phyloP scores from a whole-genome alignment of 345 rosid species.

The Boechera divaricarpa region DNA sequence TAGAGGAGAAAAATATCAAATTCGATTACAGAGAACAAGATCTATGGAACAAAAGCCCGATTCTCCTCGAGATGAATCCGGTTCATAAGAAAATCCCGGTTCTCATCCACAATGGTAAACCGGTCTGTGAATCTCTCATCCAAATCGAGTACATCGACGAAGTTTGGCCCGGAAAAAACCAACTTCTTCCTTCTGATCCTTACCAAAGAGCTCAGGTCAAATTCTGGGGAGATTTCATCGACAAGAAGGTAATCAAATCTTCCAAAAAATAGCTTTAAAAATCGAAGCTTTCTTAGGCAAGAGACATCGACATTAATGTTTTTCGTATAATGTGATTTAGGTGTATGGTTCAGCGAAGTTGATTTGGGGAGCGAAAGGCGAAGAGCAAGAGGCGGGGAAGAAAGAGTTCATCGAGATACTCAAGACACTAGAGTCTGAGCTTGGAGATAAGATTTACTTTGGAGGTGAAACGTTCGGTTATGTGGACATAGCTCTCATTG shows the following conservation, averaged over 20 bases:
- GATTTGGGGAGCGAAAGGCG: constrained; percentile 34
- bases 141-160: constrained; percentile 29
- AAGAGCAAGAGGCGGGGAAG: constrained; percentile 33
- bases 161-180: constrained; percentile 3
- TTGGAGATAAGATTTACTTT: constrained; percentile 34
- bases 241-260: constrained; percentile 30
- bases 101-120: constrained; percentile 40
- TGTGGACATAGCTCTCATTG: constrained; percentile 33
- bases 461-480: constrained; percentile 27
- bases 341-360: constrained; percentile 21
- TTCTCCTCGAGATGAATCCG: constrained; percentile 32
- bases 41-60: background rate
- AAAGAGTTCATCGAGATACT: constrained; percentile 24
- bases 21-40: constrained; percentile 33
- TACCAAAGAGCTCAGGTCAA: constrained; percentile 27
- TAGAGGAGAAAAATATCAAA: constrained; percentile 21
- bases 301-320: background rate
- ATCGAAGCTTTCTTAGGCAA: background rate
- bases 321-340: background rate
- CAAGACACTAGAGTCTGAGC: constrained; percentile 23
- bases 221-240: constrained; percentile 34
- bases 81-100: constrained; percentile 27
- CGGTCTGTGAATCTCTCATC: constrained; percentile 26
- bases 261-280: background rate
- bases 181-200: constrained; percentile 31